Base-by-base conservation (phyloP, 257 asterid genomes). In the Ajuga chamaepitys region DNA sequence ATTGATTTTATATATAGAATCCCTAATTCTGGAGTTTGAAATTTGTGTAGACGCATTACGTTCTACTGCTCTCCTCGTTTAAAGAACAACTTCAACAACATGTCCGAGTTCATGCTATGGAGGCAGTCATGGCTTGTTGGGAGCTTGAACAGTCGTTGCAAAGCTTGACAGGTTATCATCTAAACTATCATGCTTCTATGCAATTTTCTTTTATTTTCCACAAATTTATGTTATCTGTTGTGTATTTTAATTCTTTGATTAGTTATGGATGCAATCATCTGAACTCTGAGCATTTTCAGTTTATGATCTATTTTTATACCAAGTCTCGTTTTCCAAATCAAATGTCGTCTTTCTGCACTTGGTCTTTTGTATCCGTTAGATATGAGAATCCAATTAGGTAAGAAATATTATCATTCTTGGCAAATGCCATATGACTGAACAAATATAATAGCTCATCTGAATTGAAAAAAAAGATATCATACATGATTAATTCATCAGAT, bases 51-150 rank as follows among this genome's bases (percentile, higher is more conserved):
- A 93, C 99, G 2, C 95, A 93, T 75, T 93, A 93, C 64, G 96
- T 93, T 68, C 85, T 93, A 25, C 75, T 93, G 81, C 96, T 93
- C 22, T 89, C 97, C 56, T 85, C 96, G 58, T 93, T 93, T 68
- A 93, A 93, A 93, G 99, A 93, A 47, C 99, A 93, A 78, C 87
- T 93, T 74, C 99, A 93, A 56, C 99, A 93, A 52, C 99, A 93
- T 42, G 99, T 93, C 14, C 91, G 99, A 0, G 97, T 93, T 60
- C 99, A 93, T 83, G 99, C 99, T 50, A 89, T 93, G 99, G 99
- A 93, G 87, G 97, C 99, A 25, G 99, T 93, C 84, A 93, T 89
- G 99, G 97, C 97, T 74, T 93, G 99, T 77, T 93, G 99, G 99
- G 99, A 93, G 84, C 96, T 93, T 0, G 99, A 93, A 83, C 99